phyloP scores from a whole-genome alignment of 2,329 filamentous ascomycete genomes.

The Myotisia sp. region DNA sequence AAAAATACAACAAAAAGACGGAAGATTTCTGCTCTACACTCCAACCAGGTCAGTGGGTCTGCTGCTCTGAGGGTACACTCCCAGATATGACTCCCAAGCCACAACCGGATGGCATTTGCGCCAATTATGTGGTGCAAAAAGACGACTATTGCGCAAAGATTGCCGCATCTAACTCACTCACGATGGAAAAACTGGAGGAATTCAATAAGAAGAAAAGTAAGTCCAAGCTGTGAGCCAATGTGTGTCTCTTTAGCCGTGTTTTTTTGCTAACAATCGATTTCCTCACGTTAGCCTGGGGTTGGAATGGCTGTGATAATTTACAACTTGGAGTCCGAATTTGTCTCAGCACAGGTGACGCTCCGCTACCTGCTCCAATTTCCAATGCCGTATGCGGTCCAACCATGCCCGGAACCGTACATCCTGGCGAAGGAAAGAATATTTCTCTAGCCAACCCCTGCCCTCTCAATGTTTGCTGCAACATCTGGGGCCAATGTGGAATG shows the following conservation, averaged over 20 bases:
- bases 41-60: slow-evolving; percentile 21
- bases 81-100: slow-evolving; percentile 25
- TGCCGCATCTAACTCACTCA: slow-evolving; percentile 25
- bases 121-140: slow-evolving; percentile 20
- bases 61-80: slow-evolving; percentile 23
- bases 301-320: slow-evolving; percentile 23
- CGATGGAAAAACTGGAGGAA: slow-evolving; percentile 23
- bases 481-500: slow-evolving; percentile 33
- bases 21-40: slow-evolving; percentile 25
- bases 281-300: no score
- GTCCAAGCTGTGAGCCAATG: no score
- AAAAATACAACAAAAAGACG: slow-evolving; percentile 25
- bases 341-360: slow-evolving; percentile 27
- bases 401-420: slow-evolving; percentile 28
- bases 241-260: no score
- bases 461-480: slow-evolving; percentile 31
- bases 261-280: no score
- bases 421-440: no score
- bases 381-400: slow-evolving; percentile 36
- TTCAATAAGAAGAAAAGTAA: slow-evolving; percentile 30
- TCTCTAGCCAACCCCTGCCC: no score
- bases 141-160: slow-evolving; percentile 26
- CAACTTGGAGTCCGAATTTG: slow-evolving; percentile 25
- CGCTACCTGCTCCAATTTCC: slow-evolving; percentile 34
- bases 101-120: slow-evolving; percentile 25